Percentiles rank a stretch among this genome's conserved stretches.
Conservation (phyloP, 2,329 filamentous ascomycete genomes). For the Calycina herbarum region DNA sequence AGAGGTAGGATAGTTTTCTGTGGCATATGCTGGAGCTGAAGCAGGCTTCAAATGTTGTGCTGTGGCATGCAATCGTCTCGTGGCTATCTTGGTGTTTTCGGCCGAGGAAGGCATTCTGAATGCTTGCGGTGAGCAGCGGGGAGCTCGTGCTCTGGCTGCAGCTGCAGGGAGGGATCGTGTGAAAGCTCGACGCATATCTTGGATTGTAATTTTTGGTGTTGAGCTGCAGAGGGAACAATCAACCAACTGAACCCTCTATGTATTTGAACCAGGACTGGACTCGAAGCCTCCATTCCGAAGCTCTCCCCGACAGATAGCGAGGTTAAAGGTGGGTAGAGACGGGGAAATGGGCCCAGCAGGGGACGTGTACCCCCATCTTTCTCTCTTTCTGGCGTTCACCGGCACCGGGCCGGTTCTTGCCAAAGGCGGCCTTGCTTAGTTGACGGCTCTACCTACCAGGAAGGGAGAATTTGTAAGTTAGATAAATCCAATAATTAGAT, state of each 20-base stretch:
- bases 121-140: conserved; percentile 27
- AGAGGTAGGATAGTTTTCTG: conserved; percentile 64
- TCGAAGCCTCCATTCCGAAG: not conserved
- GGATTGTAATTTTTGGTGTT: not conserved
- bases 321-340: not conserved
- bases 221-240: not conserved
- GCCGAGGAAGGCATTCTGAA: conserved; percentile 33
- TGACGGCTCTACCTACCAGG: too few species aligned
- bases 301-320: not conserved
- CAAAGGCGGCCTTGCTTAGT: too few species aligned
- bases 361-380: not conserved
- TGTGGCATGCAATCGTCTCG: conserved; percentile 58
- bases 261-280: not conserved
- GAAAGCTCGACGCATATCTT: conserved; percentile 35
- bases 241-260: conserved; percentile 2
- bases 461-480: too few species aligned
- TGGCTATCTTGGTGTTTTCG: conserved; percentile 39
- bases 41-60: conserved; percentile 55
- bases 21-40: conserved; percentile 51
- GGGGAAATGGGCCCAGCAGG: not conserved
- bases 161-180: conserved; percentile 32
- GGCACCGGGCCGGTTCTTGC: not conserved
- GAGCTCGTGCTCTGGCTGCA: conserved; percentile 24
- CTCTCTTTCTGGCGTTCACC: not conserved
- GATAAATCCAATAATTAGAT: too few species aligned